Evolutionary conservation across 495 filamentous ascomycete species (phyloP), one percentile per base, ranked within the genome.

Genomic region (Penicillium bialowiezense): DNA sequence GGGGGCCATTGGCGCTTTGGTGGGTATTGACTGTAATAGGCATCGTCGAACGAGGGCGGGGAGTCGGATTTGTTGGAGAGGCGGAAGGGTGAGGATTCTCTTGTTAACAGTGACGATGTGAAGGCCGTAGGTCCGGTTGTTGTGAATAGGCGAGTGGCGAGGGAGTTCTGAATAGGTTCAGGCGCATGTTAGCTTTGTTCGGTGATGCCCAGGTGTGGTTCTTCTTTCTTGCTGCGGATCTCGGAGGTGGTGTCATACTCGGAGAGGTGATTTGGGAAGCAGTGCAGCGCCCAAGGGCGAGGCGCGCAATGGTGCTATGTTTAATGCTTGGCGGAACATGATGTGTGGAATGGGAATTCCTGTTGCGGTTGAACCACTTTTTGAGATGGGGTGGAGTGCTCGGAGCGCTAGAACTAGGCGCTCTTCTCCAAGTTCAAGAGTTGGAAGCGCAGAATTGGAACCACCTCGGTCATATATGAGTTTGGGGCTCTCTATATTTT

Each of bases 1-100:
- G 93, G 93, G 17, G 93, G 93, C 95, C 95, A 99, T 65, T 81
- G 68, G 50, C 85, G 86, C 65, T 91, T 89, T n/a, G 89, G 86
- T 63, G 81, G 84, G 78, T 87, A 91, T 1, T 72, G 80, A 54
- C 79, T 84, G 52, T 73, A 71, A 42, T 64, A 60, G 26, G 48
- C 61, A 19, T 61, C 58, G 26, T 65, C 50, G 29, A 48, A 45
- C 17, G 44, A 18, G 26, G 32, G 34, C 10, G 44, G 45, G 46
- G 48, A 34, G 8, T 43, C 36, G 12, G 51, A 20, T 36, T 55
- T 69, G 41, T 54, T 66, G 58, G 50, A 61, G 41, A 71, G 64
- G 28, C 71, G 72, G 69, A 72, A 71, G 26, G 62, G 65, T 9
- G 71, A 66, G 33, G 62, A 51, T n/a, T 32, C 57, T 39, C 51